Base-by-base conservation (phyloP, 768 basidiomycete species). In the Collybiopsis confluens region DNA sequence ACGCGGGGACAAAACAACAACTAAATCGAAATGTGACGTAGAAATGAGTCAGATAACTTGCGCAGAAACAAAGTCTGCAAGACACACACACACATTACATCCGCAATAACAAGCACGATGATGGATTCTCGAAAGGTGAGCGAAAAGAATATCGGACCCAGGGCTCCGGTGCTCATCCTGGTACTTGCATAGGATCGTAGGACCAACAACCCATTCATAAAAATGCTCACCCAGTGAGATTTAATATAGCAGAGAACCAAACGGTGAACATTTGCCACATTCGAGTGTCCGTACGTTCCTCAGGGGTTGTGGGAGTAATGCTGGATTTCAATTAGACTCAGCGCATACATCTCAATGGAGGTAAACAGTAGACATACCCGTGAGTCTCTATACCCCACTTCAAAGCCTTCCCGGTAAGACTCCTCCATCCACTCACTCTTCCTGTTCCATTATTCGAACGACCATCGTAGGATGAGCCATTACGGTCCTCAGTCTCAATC, bases 211-310 rank as follows among this genome's bases (percentile, higher is more conserved):
- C n/a, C n/a, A n/a, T n/a, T n/a, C n/a, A 5, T 42, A 27, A 9
- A 43, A 18, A n/a, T 30, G 64, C 74, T 24, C 26, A 85, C 68
- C 74, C 75, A 16, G 85, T 69, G 24, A 87, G 77, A 59, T 86
- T 86, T 65, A 85, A 76, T 62, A 85, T 86, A 51, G 80, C 75
- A 7, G 86, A 81, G 60, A 87, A 83, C 86, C 86, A 88, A 3
- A 87, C 72, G 60, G 84, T 83, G 70, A 87, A 87, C 59, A 86
- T 66, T 56, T 87, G 83, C 60, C 79, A 80, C 47, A 80, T 75
- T 43, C 79, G 77, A n/a, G 70, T 76, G 59, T 87, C 85, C 8
- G 61, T 73, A 43, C 85, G 76, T 40, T 79, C 69, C 24, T 76
- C 76, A 1, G 65, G 58, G 1, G 77, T 64, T 1, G 81, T 77